Base-by-base conservation (phyloP, 306 rosid genomes). In the Prunus davidiana region DNA sequence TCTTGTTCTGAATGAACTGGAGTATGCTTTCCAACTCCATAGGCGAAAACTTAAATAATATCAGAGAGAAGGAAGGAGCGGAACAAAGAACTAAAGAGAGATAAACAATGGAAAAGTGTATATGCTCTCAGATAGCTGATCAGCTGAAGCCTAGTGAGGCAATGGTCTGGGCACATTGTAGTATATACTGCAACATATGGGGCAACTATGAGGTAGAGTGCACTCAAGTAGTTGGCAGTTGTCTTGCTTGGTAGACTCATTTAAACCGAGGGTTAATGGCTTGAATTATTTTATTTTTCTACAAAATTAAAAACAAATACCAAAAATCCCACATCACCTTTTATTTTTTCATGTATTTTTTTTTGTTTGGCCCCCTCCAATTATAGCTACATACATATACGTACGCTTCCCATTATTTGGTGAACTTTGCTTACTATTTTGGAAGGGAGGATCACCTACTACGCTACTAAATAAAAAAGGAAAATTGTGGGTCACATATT, bases 1-100 rank as follows among this genome's bases (percentile, higher is more conserved):
- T 83, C 79, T 84, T 89, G 88, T 81, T 76, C 24, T 89, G 64
- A 30, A 89, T 86, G 72, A 84, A 86, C 51, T 79, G 43, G 25
- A 89, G 80, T 27, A 91, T 67, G 64, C 93, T 91, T 85, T 83
- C 91, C 8, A 88, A 72, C 79, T 90, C 96, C 96, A 91, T 90
- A 64, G 78, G 56, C 78, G 80, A 69, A 47, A 54, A 50, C 32
- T 8, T 41, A 19, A 32, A 69, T 18, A 34, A 51, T 13, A 12
- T 19, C 14, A 49, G 22, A 56, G 30, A 41, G 6, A 46, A 58
- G 51, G 74, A 60, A 6, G 64, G 25, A 78, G 45, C 51, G 61
- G 22, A 11, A 41, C 63, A 73, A 47, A 5, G 11, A 10, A 38
- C 5, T 12, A 27, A 68, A 63, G 50, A 64, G 56, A 28, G 16